These are phyloP conservation scores for Coemansia sp. DNA, from an alignment of 192 early-diverging fungal species.

Conservation along the genomic window DNA sequence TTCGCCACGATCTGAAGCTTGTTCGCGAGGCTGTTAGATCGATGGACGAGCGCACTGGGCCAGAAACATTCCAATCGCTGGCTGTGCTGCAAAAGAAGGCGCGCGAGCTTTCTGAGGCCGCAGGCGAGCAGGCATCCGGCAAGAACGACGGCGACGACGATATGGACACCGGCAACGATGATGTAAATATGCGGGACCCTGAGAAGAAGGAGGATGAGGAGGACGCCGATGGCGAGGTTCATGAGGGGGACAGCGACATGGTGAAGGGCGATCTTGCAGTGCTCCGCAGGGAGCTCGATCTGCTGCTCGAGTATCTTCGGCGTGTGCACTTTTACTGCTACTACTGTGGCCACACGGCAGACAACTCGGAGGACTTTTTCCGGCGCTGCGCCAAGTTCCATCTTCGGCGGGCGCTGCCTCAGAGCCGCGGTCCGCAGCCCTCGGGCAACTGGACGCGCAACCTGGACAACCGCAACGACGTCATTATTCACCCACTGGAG, in stretches of 20 bases:
- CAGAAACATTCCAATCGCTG: conserved; percentile 37
- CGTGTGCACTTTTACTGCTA: conserved; percentile 94
- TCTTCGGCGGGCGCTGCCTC: conserved; percentile 45
- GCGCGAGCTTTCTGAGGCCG: conserved; percentile 26
- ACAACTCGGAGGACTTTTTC: conserved; percentile 79
- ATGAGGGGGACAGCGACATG: conserved; percentile 16
- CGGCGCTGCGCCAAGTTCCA: conserved; percentile 72
- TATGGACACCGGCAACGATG: background rate
- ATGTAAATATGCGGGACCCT: conserved; percentile 25
- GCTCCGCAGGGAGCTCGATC: conserved; percentile 62
- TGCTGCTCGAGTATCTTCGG: conserved; percentile 82
- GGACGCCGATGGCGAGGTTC: conserved; percentile 7
- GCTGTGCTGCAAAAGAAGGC: conserved; percentile 35
- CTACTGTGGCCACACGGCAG: conserved; percentile 85
- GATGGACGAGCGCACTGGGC: conserved; percentile 42
- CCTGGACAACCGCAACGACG: conserved; percentile 56
- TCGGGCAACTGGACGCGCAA: conserved; percentile 50
- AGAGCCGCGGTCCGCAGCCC: conserved; percentile 32
- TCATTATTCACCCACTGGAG: conserved; percentile 55
- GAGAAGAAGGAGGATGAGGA: conserved; percentile 17
- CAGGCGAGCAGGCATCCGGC: conserved; percentile 21
- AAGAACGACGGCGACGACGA: conserved; percentile 10
- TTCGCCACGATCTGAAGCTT: conserved; percentile 73
- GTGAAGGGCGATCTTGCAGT: conserved; percentile 18
- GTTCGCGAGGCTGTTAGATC: conserved; percentile 53